phyloP scores from a whole-genome alignment of 2,329 filamentous ascomycete genomes.

The Talaromyces pinophilus region DNA sequence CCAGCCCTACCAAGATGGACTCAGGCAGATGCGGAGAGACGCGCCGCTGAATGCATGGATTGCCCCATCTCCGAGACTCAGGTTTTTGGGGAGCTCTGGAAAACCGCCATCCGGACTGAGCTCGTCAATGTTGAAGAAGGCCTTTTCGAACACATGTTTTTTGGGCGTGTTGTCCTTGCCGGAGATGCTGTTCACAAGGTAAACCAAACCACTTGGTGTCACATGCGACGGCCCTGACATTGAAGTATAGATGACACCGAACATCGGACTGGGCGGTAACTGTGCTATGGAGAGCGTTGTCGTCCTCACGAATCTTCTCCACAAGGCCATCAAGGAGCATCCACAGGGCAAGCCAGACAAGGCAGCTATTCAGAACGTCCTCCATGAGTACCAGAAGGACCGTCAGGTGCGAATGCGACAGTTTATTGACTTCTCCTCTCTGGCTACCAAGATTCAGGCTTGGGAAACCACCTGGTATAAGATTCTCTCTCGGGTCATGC shows the following conservation, averaged over 20 bases:
- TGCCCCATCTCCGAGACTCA: not conserved
- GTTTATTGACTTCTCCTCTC: no score
- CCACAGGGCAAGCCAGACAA: no score
- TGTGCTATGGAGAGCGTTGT: not conserved
- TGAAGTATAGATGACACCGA: not conserved
- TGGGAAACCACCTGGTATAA: no score
- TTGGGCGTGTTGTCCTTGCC: not conserved
- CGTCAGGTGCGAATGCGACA: no score
- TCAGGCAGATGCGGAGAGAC: not conserved
- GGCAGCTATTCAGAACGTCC: no score
- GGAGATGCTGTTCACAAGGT: not conserved
- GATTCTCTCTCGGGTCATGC: no score
- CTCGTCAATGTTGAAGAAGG: not conserved
- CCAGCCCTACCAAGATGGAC: not conserved
- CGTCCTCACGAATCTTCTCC: not conserved
- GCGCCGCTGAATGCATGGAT: not conserved
- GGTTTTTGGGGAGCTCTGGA: not conserved
- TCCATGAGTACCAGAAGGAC: no score
- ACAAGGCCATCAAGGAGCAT: not conserved
- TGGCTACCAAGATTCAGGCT: no score
- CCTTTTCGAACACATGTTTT: not conserved
- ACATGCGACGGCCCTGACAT: no score
- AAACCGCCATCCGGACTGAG: not conserved
- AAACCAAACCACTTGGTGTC: no score
- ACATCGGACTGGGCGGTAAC: not conserved